These are phyloP conservation scores for Lachnellula arida DNA, from an alignment of 2,329 filamentous ascomycete species.

Conservation along the genomic window DNA sequence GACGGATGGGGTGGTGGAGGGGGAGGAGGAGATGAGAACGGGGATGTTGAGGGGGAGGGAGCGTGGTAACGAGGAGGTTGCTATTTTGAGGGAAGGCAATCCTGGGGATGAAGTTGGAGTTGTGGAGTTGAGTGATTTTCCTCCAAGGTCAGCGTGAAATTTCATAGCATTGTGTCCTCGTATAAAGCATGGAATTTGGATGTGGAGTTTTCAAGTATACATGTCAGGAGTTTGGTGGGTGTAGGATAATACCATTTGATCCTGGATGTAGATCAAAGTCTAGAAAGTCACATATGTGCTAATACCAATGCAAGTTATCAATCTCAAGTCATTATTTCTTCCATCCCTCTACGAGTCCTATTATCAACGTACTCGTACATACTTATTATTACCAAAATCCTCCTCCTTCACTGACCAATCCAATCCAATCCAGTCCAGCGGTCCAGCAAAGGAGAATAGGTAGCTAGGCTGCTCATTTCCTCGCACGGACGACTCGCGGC, in stretches of 20 bases:
- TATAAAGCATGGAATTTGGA: neutral
- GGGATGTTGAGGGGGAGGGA: conserved; percentile 12
- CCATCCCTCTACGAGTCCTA: too few species aligned
- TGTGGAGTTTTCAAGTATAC: neutral
- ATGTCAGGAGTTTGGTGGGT: neutral
- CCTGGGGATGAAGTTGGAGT: neutral
- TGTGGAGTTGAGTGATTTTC: neutral
- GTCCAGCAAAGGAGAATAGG: too few species aligned
- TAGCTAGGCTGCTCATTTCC: too few species aligned
- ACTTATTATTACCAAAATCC: too few species aligned
- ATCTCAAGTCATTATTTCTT: too few species aligned
- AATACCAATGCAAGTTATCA: too few species aligned
- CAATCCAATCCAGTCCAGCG: too few species aligned
- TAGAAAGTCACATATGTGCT: neutral
- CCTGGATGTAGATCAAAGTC: neutral
- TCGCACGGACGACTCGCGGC: too few species aligned
- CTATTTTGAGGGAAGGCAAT: neutral
- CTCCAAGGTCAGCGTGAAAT: neutral
- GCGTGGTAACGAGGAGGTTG: neutral
- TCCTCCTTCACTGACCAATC: too few species aligned
- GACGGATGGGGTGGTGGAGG: neutral
- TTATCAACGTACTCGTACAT: too few species aligned
- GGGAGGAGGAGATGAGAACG: conserved; percentile 14
- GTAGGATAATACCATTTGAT: neutral
- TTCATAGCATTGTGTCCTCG: neutral